Evolutionary conservation across 2,329 filamentous ascomycete species (phyloP).

Genomic region (Talaromyces piceae): DNA sequence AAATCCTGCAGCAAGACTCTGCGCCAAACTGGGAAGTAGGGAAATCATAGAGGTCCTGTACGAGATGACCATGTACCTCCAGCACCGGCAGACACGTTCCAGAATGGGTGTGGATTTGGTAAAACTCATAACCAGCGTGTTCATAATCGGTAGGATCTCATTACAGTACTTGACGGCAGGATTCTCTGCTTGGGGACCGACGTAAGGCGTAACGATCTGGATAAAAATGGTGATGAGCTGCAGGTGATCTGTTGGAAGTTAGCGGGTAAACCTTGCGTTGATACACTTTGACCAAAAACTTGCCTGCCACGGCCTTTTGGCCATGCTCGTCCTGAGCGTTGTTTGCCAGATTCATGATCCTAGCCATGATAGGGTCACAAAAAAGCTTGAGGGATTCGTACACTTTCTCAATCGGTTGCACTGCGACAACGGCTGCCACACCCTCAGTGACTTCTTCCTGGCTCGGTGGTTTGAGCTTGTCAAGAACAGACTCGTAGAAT

Average conservation of each 20-base stretch:
- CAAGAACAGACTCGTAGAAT: constrained; percentile 85
- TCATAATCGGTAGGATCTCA: constrained; percentile 82
- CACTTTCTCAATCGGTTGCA: constrained; percentile 70
- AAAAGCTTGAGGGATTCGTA: constrained; percentile 85
- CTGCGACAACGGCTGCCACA: constrained; percentile 83
- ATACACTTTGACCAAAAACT: not conserved
- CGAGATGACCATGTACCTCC: constrained; percentile 94
- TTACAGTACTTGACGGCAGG: constrained; percentile 94
- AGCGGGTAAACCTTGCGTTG: not conserved
- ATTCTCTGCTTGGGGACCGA: constrained; percentile 65
- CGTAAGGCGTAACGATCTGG: constrained; percentile 66
- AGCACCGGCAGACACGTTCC: constrained; percentile 88
- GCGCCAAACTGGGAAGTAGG: constrained; percentile 74
- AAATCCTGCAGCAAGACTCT: constrained; percentile 82
- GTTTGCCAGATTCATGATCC: constrained; percentile 81
- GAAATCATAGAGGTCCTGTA: constrained; percentile 86
- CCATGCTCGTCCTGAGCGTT: constrained; percentile 73
- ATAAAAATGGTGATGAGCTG: constrained; percentile 89
- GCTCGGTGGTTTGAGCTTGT: constrained; percentile 74
- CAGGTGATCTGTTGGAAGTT: constrained; percentile 59
- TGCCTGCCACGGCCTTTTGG: constrained; percentile 78
- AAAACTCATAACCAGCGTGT: constrained; percentile 82
- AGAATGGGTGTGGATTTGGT: constrained; percentile 79
- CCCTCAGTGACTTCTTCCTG: constrained; percentile 97
- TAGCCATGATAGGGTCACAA: constrained; percentile 80